phyloP scores from a whole-genome alignment of 768 basidiomycete genomes.

The Rhizopogon sp. region DNA sequence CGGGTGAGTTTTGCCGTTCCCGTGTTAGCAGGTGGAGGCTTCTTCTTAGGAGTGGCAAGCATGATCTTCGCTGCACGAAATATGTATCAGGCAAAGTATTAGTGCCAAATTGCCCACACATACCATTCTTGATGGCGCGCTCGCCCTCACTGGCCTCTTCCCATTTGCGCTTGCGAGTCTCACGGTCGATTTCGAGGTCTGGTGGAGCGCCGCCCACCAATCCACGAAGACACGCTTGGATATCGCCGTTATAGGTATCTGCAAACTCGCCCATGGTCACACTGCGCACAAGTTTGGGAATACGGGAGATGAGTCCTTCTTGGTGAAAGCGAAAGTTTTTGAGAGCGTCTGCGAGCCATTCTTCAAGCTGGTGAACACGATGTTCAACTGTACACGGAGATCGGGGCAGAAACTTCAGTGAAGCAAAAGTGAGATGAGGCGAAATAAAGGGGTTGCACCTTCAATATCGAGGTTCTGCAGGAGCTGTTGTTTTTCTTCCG shows the following conservation, averaged over 20 bases:
- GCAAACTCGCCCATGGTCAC: conserved; percentile 78
- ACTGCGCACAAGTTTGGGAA: conserved; percentile 67
- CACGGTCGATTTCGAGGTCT: conserved; percentile 54
- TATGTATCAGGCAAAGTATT: not conserved
- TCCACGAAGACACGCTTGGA: conserved; percentile 66
- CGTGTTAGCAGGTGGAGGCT: conserved; percentile 43
- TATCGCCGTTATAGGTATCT: conserved; percentile 70
- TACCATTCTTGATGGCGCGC: conserved; percentile 60
- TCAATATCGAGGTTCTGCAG: conserved; percentile 77
- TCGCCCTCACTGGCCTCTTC: conserved; percentile 38
- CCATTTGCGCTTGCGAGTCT: conserved; percentile 75
- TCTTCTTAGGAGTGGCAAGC: conserved; percentile 50
- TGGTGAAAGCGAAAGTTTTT: conserved; percentile 73
- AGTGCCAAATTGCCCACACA: conserved; percentile 8
- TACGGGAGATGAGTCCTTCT: conserved; percentile 67
- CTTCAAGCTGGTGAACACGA: conserved; percentile 66
- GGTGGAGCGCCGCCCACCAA: conserved; percentile 44
- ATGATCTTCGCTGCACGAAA: conserved; percentile 36
- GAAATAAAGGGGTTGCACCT: conserved; percentile 36
- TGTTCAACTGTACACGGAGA: conserved; percentile 51
- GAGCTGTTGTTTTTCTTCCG: conserved; percentile 72
- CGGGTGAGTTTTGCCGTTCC: conserved; percentile 48
- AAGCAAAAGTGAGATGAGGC: not conserved
- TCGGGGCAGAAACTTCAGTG: conserved; percentile 1
- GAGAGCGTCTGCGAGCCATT: conserved; percentile 69